Evolutionary conservation across 139 green algal species (phyloP), one percentile per base, ranked within the genome.

Genomic region (Spirogloea muscicola): DNA sequence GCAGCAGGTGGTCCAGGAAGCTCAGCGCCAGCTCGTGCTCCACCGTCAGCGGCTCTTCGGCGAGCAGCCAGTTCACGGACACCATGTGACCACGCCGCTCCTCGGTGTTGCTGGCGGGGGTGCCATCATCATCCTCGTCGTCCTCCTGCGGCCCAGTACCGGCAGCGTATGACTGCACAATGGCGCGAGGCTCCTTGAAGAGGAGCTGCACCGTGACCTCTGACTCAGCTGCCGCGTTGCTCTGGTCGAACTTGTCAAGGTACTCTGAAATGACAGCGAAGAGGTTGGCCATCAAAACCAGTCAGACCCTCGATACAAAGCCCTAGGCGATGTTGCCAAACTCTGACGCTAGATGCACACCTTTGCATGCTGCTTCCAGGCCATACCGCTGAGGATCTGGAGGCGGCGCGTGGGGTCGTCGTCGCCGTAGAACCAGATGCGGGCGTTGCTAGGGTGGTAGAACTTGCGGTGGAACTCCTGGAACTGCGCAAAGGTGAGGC

Each of bases 391-490:
- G 42, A 98, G 78, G 43, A 94, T 81, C 48, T 79, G 58, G 59
- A 99, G 88, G 29, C 94, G 88, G 85, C 96, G 86, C 49, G 90
- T 76, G 0, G 91, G 83, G 16, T 90, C 82, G 67, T 99, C 94
- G 64, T 99, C 93, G 37, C 94, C 94, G 66, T 96, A 97, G 87
- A 98, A 97, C 94, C 94, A 99, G 86, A 99, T 92, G 41, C 93
- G 83, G 2, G 91, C 84, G 73, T 96, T 96, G 79, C 70, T 89
- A 48, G 93, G 93, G 88, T 98, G 93, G 84, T 98, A 98, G 86
- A 97, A 98, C 31, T 89, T 86, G 13, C 67, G 73, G 84, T 97
- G 95, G 84, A 98, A 98, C 21, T 91, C 86, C 88, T 93, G 84
- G 86, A 99, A 99, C 87, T 96, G 80, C 46, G 93, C 85, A 82